These are phyloP conservation scores for Eruca vesicaria DNA, from an alignment of 441 rosid genomes.

Conservation along the genomic window DNA sequence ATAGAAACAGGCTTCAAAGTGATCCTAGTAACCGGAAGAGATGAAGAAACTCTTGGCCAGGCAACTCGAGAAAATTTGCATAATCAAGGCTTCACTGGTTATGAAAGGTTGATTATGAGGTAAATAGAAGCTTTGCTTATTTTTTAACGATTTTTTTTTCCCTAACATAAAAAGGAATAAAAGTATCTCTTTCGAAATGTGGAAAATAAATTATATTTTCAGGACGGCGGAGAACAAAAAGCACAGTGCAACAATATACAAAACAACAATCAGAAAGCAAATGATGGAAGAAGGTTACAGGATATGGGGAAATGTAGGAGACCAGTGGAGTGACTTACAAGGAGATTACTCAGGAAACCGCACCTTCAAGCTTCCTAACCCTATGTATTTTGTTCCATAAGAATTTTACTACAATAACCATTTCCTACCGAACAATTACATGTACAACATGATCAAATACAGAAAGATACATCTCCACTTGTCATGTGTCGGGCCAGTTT, in stretches of 20 bases:
- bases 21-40: constrained; percentile 75
- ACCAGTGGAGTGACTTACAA: constrained; percentile 92
- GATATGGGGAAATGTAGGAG: constrained; percentile 93
- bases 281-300: constrained; percentile 68
- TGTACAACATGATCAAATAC: constrained; percentile 12
- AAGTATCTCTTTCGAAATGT: background rate
- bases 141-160: too few relatives aligned
- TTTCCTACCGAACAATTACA: constrained; percentile 1
- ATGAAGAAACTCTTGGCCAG: constrained; percentile 54
- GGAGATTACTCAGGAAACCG: constrained; percentile 73
- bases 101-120: constrained; percentile 70
- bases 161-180: too few relatives aligned
- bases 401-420: background rate
- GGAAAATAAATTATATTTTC: background rate
- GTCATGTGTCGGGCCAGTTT: background rate
- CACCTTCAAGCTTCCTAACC: constrained; percentile 91
- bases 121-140: too few relatives aligned
- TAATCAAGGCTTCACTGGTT: constrained; percentile 62
- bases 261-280: constrained; percentile 61
- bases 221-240: constrained; percentile 53
- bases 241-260: constrained; percentile 54
- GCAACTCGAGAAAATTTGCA: constrained; percentile 59
- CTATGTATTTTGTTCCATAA: constrained; percentile 81
- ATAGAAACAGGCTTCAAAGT: constrained; percentile 62
- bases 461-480: background rate